phyloP scores from a whole-genome alignment of 2,329 filamentous ascomycete species.

The Scedosporium dehoogii region DNA sequence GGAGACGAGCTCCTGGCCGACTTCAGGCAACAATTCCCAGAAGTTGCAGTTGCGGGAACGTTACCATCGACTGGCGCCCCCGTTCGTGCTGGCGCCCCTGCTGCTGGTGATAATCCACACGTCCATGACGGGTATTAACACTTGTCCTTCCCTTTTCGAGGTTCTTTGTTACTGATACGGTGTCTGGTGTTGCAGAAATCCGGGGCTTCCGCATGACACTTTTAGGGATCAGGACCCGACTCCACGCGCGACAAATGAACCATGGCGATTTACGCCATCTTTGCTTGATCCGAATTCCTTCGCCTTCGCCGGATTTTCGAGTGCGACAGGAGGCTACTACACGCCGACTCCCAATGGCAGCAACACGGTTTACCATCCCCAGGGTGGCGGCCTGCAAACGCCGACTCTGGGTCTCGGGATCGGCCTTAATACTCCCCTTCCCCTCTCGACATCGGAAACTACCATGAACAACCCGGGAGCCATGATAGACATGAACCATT shows the following conservation, averaged over 20 bases:
- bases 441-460: conserved; percentile 61
- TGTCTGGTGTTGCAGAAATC: not conserved
- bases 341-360: conserved; percentile 76
- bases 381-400: conserved; percentile 80
- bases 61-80: conserved; percentile 28
- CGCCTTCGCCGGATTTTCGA: conserved; percentile 68
- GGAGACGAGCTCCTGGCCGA: conserved; percentile 73
- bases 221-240: conserved; percentile 71
- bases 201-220: conserved; percentile 20
- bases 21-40: conserved; percentile 76
- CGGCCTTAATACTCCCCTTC: conserved; percentile 72
- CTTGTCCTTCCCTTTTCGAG: not conserved
- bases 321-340: conserved; percentile 70
- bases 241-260: conserved; percentile 68
- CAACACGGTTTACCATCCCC: conserved; percentile 70
- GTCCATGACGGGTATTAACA: conserved; percentile 20
- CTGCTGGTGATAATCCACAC: conserved; percentile 2
- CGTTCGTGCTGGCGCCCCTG: conserved; percentile 11
- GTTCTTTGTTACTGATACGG: not conserved
- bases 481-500: conserved; percentile 57
- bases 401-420: conserved; percentile 65
- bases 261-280: conserved; percentile 81
- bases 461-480: conserved; percentile 49
- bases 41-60: conserved; percentile 46
- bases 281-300: conserved; percentile 79